These are phyloP conservation scores for Selaginella tamariscina DNA, from an alignment of 75 land plant species.

Conservation along the genomic window DNA sequence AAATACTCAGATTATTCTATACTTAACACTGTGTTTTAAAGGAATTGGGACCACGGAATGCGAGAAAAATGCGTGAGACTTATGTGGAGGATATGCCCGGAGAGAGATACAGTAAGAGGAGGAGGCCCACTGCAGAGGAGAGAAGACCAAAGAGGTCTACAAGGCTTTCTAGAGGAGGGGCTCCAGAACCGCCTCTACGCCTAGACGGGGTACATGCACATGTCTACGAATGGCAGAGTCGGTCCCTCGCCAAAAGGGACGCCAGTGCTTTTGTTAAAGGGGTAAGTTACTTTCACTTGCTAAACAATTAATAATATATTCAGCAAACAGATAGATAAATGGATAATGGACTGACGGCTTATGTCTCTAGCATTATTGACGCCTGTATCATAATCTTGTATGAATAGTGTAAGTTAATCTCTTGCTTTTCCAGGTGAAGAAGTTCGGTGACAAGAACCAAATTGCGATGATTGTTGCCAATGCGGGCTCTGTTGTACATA, in stretches of 20 bases:
- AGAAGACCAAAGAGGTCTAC: slow-evolving; percentile 40
- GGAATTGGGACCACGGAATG: slow-evolving; percentile 92
- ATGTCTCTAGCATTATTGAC: too few relatives aligned
- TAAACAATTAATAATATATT: too few relatives aligned
- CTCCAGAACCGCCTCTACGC: slow-evolving; percentile 33
- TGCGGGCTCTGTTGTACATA: slow-evolving; percentile 70
- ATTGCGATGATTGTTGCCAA: slow-evolving; percentile 59
- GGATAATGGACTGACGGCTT: too few relatives aligned
- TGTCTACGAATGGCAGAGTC: slow-evolving; percentile 79
- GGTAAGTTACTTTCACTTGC: slow-evolving; percentile 39
- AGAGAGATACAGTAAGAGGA: slow-evolving; percentile 46
- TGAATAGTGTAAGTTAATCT: too few relatives aligned
- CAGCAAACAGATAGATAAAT: too few relatives aligned
- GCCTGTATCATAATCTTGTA: too few relatives aligned
- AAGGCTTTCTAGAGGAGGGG: slow-evolving; percentile 24
- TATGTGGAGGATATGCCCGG: slow-evolving; percentile 59
- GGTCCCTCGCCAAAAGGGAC: slow-evolving; percentile 79
- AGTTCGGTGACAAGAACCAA: slow-evolving; percentile 64
- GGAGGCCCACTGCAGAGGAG: slow-evolving; percentile 47
- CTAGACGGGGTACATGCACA: slow-evolving; percentile 80
- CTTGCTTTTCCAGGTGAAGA: slow-evolving; percentile 51
- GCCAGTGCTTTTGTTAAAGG: slow-evolving; percentile 75
- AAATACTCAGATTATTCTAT: background rate
- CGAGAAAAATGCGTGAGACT: slow-evolving; percentile 61
- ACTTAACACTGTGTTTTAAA: slow-evolving; percentile 18